Base-by-base conservation (phyloP, 1,284 basidiomycete genomes). In the Fomes fomentarius region DNA sequence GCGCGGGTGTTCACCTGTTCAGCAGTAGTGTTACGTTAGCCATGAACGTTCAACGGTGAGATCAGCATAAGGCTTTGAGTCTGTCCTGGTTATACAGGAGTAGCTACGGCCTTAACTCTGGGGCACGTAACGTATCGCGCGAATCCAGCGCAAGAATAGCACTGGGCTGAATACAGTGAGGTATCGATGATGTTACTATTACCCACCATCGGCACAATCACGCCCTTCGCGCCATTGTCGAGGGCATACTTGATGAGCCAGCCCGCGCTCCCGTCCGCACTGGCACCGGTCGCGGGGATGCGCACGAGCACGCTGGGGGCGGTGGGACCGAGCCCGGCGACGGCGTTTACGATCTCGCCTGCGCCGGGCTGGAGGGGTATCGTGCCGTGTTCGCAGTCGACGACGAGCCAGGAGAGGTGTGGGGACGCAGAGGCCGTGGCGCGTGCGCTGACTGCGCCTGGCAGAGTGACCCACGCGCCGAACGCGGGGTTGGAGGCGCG, bases 171-270 rank as follows among this genome's bases (percentile, higher is more conserved):
- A 24, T 19, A 22, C 10, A 30, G 12, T 17, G 21, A 33, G 21
- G n/a, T n/a, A n/a, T n/a, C n/a, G n/a, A n/a, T n/a, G n/a, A n/a
- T n/a, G n/a, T n/a, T n/a, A n/a, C n/a, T n/a, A n/a, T n/a, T 12
- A 49, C 71, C 47, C 58, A 85, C 83, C 81, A 89, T 83, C 3
- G 86, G 86, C 0, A 87, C 82, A 35, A 89, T 66, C 10, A 87
- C 69, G 2, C 86, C 85, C 33, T 75, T 72, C 15, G 84, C 85
- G 9, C 85, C 84, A 0, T 81, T 81, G 64, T 87, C 85, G 31
- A 87, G 75, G 1, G 79, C 84, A 54, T 83, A 75, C 70, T 88
- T 88, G 67, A 87, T 85, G 68, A 86, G 84, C 84, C 85, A 87
- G 49, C 74, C 74, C 1, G 79, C 80, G 55, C 83, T 66, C 12